A percentile compares a stretch with the other conserved stretches of the same genome.
phyloP scores from a whole-genome alignment of 306 rosid genomes.

The Ormosia semicastrata region DNA sequence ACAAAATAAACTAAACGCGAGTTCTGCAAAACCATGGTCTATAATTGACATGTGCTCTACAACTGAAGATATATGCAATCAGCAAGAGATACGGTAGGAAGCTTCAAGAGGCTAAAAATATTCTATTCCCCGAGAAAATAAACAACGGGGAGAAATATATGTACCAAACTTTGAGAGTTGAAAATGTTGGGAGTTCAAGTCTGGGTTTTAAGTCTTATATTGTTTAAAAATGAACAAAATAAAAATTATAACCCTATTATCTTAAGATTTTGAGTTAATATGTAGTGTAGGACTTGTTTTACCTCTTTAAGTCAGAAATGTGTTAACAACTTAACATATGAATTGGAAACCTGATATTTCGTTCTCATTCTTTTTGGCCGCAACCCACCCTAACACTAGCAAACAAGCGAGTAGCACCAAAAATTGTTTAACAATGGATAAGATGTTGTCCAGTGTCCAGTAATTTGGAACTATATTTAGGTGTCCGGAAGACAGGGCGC shows the following conservation, averaged over 20 bases:
- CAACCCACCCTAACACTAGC: constrained; percentile 20
- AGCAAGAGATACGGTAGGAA: constrained; percentile 35
- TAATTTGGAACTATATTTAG: neutral
- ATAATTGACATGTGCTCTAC: constrained; percentile 36
- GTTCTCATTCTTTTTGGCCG: constrained; percentile 29
- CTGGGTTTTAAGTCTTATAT: too few species aligned
- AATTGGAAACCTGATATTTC: constrained; percentile 14
- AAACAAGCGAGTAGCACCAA: constrained; percentile 38
- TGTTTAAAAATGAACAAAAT: too few species aligned
- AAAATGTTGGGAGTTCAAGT: too few species aligned
- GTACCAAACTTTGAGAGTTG: neutral
- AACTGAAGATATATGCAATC: constrained; percentile 25
- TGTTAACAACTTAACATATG: neutral
- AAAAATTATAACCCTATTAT: too few species aligned
- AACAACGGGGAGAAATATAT: neutral
- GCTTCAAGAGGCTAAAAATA: constrained; percentile 1
- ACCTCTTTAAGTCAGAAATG: too few species aligned
- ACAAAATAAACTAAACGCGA: constrained; percentile 29
- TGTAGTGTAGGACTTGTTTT: too few species aligned
- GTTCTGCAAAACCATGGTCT: constrained; percentile 16
- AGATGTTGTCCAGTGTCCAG: constrained; percentile 38
- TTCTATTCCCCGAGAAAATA: neutral
- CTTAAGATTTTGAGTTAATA: too few species aligned
- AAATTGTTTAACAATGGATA: constrained; percentile 35
- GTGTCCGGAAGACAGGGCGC: constrained; percentile 36